A percentile compares a stretch with the other conserved stretches of the same genome.
phyloP scores from a whole-genome alignment of 345 rosid species.

The Gynandropsis gynandra region DNA sequence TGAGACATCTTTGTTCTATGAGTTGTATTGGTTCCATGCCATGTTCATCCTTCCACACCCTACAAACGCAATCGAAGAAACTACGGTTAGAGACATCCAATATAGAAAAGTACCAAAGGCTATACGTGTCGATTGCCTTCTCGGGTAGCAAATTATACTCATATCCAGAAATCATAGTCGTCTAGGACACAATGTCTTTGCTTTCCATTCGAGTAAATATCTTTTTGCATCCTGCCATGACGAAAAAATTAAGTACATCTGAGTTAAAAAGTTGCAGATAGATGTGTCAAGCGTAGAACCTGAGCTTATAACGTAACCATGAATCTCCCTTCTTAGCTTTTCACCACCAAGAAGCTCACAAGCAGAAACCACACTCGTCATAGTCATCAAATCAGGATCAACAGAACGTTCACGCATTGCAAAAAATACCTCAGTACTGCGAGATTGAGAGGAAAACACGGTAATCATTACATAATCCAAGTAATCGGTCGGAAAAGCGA shows the following conservation, averaged over 20 bases:
- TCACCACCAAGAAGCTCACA: constrained; percentile 56
- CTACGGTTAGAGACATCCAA: too few relatives aligned
- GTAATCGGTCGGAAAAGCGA: too few relatives aligned
- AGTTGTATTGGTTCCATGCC: constrained; percentile 57
- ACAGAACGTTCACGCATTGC: constrained; percentile 54
- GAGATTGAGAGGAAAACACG: constrained; percentile 63
- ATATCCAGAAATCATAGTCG: constrained; percentile 74
- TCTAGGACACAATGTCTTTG: constrained; percentile 79
- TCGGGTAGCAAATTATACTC: constrained; percentile 45
- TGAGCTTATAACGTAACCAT: constrained; percentile 44
- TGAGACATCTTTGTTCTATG: constrained; percentile 43
- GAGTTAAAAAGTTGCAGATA: constrained; percentile 61
- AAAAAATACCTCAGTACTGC: constrained; percentile 69
- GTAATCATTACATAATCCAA: constrained; percentile 90
- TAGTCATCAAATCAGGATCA: constrained; percentile 78
- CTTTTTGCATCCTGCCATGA: constrained; percentile 43
- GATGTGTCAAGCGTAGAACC: constrained; percentile 46
- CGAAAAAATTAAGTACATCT: constrained; percentile 54
- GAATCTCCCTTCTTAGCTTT: constrained; percentile 56
- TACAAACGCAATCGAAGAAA: too few relatives aligned
- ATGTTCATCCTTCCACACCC: constrained; percentile 65
- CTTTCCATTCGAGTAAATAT: constrained; percentile 49
- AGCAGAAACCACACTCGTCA: constrained; percentile 75
- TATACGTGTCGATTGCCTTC: constrained; percentile 48
- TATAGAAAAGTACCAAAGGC: too few relatives aligned